Conservation (phyloP, 805 yeast species). For the Cyberlindnera petersonii region DNA sequence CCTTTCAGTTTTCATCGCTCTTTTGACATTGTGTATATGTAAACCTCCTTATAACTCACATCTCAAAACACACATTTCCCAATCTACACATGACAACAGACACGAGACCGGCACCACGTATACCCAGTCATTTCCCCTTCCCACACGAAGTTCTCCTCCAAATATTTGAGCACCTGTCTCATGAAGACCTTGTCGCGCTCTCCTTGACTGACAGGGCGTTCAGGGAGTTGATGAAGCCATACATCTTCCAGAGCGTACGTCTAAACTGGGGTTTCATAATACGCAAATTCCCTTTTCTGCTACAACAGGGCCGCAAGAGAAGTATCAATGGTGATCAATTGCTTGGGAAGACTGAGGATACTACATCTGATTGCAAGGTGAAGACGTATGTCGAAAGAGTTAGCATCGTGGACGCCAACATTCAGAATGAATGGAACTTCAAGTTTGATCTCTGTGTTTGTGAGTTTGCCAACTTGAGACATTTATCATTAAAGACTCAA, state of each 20-base stretch:
- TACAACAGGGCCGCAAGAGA: conserved; percentile 7
- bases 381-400: conserved; percentile 25
- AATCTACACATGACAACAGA: background rate
- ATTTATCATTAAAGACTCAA: conserved; percentile 25
- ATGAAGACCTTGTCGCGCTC: conserved; percentile 15
- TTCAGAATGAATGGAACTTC: conserved; percentile 35
- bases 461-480: conserved; percentile 21
- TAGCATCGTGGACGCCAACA: conserved; percentile 27
- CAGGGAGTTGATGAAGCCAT: conserved; percentile 19
- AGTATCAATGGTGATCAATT: background rate
- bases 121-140: conserved; percentile 14
- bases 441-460: conserved; percentile 28
- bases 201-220: conserved; percentile 9
- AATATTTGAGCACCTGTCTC: conserved; percentile 18
- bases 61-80: background rate
- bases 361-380: conserved; percentile 2
- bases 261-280: conserved; percentile 20
- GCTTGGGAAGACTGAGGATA: too few relatives aligned
- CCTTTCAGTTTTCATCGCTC: background rate
- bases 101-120: background rate
- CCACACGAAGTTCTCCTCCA: conserved; percentile 21
- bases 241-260: conserved; percentile 14
- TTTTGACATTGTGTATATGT: background rate
- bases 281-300: conserved; percentile 5
- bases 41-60: background rate